Evolutionary conservation across 106 monocot species (phyloP).

Genomic region (Dioscorea zingiberensis): DNA sequence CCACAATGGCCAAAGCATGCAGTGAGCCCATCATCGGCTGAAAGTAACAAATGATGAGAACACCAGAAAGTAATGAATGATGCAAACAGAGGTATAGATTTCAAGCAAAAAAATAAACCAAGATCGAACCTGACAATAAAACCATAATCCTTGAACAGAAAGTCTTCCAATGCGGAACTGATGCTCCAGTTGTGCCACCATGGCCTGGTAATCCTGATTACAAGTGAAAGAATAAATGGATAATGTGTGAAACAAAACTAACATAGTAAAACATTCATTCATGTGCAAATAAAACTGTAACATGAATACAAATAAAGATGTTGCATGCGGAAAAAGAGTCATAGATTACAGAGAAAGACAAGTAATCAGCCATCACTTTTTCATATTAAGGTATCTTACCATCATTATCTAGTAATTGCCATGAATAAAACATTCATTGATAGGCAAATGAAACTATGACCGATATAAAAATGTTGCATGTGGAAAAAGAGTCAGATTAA

Average conservation of each 20-base stretch:
- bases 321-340: no score
- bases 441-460: no score
- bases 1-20: conserved; percentile 74
- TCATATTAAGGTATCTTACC: no score
- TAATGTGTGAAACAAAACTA: background rate
- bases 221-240: background rate
- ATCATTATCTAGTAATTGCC: no score
- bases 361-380: no score
- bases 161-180: conserved; percentile 95
- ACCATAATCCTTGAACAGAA: conserved; percentile 92
- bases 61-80: background rate
- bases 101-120: background rate
- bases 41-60: conserved; percentile 2
- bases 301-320: no score
- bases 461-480: no score
- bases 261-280: background rate
- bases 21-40: conserved; percentile 93
- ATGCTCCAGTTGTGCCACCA: conserved; percentile 97
- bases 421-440: no score
- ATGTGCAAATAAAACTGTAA: background rate
- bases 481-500: no score
- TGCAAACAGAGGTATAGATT: background rate
- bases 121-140: conserved; percentile 76
- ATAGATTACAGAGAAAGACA: no score
- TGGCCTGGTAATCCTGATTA: conserved; percentile 88